phyloP scores from a whole-genome alignment of 257 asterid species.

The Gentiana macrophylla region DNA sequence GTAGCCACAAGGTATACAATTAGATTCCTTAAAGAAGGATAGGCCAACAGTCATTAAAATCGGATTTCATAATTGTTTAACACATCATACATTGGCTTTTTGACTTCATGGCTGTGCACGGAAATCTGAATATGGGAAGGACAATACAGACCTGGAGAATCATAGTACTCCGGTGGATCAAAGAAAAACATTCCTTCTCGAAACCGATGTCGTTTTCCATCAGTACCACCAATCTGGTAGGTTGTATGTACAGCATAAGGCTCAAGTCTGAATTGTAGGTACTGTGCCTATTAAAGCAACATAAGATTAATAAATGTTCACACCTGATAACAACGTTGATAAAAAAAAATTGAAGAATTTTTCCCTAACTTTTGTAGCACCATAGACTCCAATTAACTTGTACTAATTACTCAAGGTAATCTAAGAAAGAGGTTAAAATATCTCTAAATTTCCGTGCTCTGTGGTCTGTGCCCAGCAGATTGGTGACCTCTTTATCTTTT shows the following conservation, averaged over 20 bases:
- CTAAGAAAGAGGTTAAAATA: too few species aligned
- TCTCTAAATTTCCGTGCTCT: too few species aligned
- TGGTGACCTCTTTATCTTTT: too few species aligned
- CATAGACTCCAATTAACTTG: not conserved
- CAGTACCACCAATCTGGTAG: conserved; percentile 94
- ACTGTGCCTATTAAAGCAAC: conserved; percentile 41
- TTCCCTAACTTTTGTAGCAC: not conserved
- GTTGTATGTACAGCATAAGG: conserved; percentile 98
- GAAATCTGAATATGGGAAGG: conserved; percentile 1
- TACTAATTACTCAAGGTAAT: too few species aligned
- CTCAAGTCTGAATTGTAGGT: conserved; percentile 75
- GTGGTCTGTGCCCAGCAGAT: too few species aligned
- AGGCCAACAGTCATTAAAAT: too few species aligned
- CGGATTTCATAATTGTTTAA: not conserved
- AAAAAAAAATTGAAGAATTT: too few species aligned
- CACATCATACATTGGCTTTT: too few species aligned
- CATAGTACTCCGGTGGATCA: conserved; percentile 87
- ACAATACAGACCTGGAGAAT: conserved; percentile 56
- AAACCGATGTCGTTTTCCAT: conserved; percentile 91
- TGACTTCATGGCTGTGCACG: too few species aligned
- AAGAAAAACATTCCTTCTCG: conserved; percentile 90
- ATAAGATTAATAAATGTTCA: not conserved
- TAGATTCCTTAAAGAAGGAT: too few species aligned
- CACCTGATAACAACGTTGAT: not conserved
- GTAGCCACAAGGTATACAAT: too few species aligned